Evolutionary conservation across 257 asterid species (phyloP).

Genomic region (Nicotiana knightiana): DNA sequence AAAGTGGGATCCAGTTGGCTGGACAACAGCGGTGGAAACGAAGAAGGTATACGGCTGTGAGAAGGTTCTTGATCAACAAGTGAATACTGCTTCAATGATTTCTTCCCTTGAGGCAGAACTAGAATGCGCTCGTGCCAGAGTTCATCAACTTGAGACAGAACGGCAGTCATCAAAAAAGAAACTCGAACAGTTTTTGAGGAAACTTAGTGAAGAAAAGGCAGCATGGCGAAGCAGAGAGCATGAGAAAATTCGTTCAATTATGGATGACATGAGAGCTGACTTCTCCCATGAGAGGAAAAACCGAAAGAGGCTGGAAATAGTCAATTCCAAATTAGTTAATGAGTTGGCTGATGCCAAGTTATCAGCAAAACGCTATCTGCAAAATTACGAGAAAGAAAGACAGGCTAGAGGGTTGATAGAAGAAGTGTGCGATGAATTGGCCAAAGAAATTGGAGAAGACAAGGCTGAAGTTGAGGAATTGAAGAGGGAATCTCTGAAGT

Average conservation of each 20-base stretch:
- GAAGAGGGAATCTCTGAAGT: slow-evolving; percentile 45
- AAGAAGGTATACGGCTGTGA: slow-evolving; percentile 26
- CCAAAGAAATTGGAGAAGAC: slow-evolving; percentile 64
- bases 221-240: slow-evolving; percentile 62
- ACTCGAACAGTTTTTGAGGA: slow-evolving; percentile 57
- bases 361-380: slow-evolving; percentile 43
- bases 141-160: slow-evolving; percentile 52
- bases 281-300: slow-evolving; percentile 46
- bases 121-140: slow-evolving; percentile 45
- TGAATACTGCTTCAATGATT: slow-evolving; percentile 29
- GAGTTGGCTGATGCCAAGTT: slow-evolving; percentile 53
- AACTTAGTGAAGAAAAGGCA: slow-evolving; percentile 55
- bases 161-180: slow-evolving; percentile 52
- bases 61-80: slow-evolving; percentile 26
- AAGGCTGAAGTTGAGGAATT: slow-evolving; percentile 52
- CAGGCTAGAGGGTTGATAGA: slow-evolving; percentile 58
- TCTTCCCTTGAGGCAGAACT: slow-evolving; percentile 53
- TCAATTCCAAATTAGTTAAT: slow-evolving; percentile 48
- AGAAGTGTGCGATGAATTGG: slow-evolving; percentile 71
- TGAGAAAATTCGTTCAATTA: slow-evolving; percentile 50
- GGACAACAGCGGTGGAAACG: slow-evolving; percentile 24
- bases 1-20: slow-evolving; percentile 57
- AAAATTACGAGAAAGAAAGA: slow-evolving; percentile 55
- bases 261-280: slow-evolving; percentile 54
- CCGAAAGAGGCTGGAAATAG: slow-evolving; percentile 49